Evolutionary conservation across 352 stramenopile species (phyloP).

Genomic region (Poterioochromonas sp.): DNA sequence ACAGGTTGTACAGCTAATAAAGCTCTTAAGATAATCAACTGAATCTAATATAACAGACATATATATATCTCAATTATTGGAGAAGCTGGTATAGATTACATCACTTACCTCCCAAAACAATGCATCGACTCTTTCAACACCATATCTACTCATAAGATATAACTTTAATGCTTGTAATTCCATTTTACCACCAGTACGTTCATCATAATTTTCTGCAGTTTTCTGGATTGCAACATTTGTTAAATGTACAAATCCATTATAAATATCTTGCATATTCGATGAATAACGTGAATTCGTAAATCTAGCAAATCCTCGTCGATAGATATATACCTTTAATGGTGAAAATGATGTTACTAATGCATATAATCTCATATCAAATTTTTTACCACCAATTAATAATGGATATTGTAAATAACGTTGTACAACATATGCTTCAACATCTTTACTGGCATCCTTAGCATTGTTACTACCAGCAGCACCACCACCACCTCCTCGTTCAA

Average conservation of each 20-base stretch:
- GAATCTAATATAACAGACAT: conserved; percentile 22
- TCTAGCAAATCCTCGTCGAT: conserved; percentile 73
- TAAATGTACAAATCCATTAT: conserved; percentile 81
- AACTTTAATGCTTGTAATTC: conserved; percentile 76
- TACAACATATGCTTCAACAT: conserved; percentile 76
- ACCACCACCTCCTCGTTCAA: not conserved
- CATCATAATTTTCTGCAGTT: conserved; percentile 83
- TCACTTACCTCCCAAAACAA: conserved; percentile 55
- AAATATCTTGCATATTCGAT: conserved; percentile 70
- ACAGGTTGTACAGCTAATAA: conserved; percentile 71
- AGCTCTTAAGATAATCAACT: conserved; percentile 46
- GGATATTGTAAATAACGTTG: conserved; percentile 84
- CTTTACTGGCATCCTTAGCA: conserved; percentile 31
- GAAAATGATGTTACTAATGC: conserved; percentile 80
- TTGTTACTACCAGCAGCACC: not conserved
- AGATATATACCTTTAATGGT: conserved; percentile 78
- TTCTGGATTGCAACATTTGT: conserved; percentile 90
- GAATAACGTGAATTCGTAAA: conserved; percentile 79
- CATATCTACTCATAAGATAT: conserved; percentile 58
- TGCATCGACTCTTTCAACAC: conserved; percentile 52
- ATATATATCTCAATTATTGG: not conserved
- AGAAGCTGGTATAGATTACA: not conserved
- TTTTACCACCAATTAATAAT: conserved; percentile 83
- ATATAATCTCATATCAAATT: conserved; percentile 86
- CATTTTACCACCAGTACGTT: conserved; percentile 79